phyloP scores from a whole-genome alignment of 208 protist genomes.

The Angomonas ambiguus region DNA sequence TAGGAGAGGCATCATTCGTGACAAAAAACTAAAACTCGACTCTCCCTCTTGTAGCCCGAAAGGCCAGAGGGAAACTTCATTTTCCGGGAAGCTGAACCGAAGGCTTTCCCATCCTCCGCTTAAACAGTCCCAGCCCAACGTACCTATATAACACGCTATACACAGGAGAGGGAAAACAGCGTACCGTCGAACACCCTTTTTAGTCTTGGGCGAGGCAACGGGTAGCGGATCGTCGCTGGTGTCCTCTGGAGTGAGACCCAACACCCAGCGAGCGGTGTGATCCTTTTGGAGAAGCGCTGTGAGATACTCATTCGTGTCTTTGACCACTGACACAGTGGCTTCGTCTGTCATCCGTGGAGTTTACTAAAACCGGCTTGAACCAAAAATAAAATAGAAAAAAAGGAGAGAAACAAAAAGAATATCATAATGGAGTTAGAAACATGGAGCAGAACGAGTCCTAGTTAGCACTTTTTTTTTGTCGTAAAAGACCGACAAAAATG shows the following conservation, averaged over 20 bases:
- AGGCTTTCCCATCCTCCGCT: neutral
- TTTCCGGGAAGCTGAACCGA: slow-evolving; percentile 30
- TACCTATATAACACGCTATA: neutral
- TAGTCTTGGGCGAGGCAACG: neutral
- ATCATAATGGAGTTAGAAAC: neutral
- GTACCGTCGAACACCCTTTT: neutral
- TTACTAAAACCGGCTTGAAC: neutral
- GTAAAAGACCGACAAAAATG: too few species aligned
- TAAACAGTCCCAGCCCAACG: neutral
- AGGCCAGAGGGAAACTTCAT: slow-evolving; percentile 30
- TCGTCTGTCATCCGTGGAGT: neutral
- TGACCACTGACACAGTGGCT: slow-evolving; percentile 38
- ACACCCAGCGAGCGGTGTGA: slow-evolving; percentile 52
- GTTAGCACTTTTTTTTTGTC: neutral
- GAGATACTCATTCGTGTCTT: slow-evolving; percentile 59
- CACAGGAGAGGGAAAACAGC: neutral
- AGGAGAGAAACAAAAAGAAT: neutral
- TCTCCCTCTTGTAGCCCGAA: slow-evolving; percentile 32
- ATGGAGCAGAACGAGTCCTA: neutral
- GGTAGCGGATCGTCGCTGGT: neutral
- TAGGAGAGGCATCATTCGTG: slow-evolving; percentile 30
- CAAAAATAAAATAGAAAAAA: neutral
- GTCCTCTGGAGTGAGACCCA: slow-evolving; percentile 31
- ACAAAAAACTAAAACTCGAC: slow-evolving; percentile 28
- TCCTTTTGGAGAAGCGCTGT: slow-evolving; percentile 40